phyloP scores from a whole-genome alignment of 441 rosid species.

The Gossypium schwendimanii region DNA sequence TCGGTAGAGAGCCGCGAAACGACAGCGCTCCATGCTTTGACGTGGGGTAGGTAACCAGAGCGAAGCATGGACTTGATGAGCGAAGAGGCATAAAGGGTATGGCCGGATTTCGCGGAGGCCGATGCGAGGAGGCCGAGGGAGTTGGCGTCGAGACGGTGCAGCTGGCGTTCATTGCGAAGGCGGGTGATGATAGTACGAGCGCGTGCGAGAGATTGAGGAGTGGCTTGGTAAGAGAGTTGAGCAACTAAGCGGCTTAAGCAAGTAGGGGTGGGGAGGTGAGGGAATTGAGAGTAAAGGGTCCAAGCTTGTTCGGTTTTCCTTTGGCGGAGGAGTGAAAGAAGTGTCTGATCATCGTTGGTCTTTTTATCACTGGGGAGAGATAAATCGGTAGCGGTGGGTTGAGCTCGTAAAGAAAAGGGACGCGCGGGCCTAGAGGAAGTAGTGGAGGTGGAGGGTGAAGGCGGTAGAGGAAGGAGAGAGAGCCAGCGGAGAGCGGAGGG shows the following conservation, averaged over 20 bases:
- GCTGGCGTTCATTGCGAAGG: slow-evolving; percentile 78
- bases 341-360: slow-evolving; percentile 39
- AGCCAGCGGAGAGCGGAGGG: slow-evolving; percentile 22
- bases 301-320: slow-evolving; percentile 76
- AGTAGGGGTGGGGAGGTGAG: slow-evolving; percentile 64
- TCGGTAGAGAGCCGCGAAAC: slow-evolving; percentile 65
- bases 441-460: slow-evolving; percentile 1
- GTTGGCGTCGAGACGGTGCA: slow-evolving; percentile 84
- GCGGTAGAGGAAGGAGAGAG: slow-evolving; percentile 19
- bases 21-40: slow-evolving; percentile 47
- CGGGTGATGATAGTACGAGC: slow-evolving; percentile 87
- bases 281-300: slow-evolving; percentile 44
- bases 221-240: slow-evolving; percentile 60
- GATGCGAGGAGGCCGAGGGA: slow-evolving; percentile 89
- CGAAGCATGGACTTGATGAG: slow-evolving; percentile 50
- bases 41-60: slow-evolving; percentile 6
- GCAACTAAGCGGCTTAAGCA: slow-evolving; percentile 89
- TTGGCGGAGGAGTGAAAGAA: slow-evolving; percentile 64
- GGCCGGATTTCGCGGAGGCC: slow-evolving; percentile 69
- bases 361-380: slow-evolving; percentile 20
- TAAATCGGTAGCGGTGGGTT: slow-evolving; percentile 27
- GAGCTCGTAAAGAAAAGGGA: slow-evolving; percentile 20
- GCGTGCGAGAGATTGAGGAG: slow-evolving; percentile 43
- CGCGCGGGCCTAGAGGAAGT: slow-evolving; percentile 15
- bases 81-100: slow-evolving; percentile 65